Conservation (phyloP, 352 stramenopile genomes). For the Phytopythium kandeliae region DNA sequence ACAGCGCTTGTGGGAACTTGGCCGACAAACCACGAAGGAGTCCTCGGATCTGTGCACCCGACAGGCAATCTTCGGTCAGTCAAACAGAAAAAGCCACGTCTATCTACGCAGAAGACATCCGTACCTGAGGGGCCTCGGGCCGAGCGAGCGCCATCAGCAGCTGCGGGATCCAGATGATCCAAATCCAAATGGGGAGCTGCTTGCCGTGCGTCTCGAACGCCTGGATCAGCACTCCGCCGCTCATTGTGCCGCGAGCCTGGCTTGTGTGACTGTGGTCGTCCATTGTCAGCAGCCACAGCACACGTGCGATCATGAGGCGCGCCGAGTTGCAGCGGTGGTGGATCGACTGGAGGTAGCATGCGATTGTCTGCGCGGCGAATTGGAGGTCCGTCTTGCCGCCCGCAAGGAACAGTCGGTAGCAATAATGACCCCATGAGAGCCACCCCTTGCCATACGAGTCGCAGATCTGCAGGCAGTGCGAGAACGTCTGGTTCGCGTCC, state of each 20-base stretch:
- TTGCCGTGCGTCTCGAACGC: constrained; percentile 93
- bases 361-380: constrained; percentile 87
- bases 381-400: constrained; percentile 49
- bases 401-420: constrained; percentile 79
- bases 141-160: constrained; percentile 94
- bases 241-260: not conserved
- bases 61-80: not conserved
- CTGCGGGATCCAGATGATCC: constrained; percentile 98
- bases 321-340: constrained; percentile 87
- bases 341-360: constrained; percentile 92
- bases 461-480: constrained; percentile 88
- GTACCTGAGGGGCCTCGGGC: constrained; percentile 77
- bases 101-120: not conserved
- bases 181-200: constrained; percentile 96
- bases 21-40: constrained; percentile 76
- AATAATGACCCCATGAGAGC: constrained; percentile 93
- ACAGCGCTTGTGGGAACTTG: constrained; percentile 97
- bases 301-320: constrained; percentile 85
- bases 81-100: not conserved
- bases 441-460: constrained; percentile 92
- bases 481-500: constrained; percentile 90
- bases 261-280: constrained; percentile 50
- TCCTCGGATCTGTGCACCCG: constrained; percentile 52
- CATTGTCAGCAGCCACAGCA: constrained; percentile 89
- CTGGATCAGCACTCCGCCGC: constrained; percentile 57